phyloP scores from a whole-genome alignment of 106 monocot genomes.

The Posidonia australis region DNA sequence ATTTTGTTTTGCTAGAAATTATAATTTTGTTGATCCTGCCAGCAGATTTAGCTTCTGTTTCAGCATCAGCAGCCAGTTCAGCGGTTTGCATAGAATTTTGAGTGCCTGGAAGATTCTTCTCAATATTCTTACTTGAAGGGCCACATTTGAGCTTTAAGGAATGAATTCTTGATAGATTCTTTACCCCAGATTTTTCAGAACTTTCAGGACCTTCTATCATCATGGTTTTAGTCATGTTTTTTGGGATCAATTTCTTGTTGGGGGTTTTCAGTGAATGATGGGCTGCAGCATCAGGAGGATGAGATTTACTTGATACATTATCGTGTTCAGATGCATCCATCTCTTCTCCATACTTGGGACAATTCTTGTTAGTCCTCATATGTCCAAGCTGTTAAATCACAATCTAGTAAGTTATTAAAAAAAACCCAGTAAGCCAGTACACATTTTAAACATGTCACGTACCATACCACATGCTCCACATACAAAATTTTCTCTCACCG shows the following conservation, averaged over 20 bases:
- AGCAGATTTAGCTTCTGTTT: constrained; percentile 31
- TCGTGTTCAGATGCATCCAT: constrained; percentile 44
- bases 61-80: constrained; percentile 8
- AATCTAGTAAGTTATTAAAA: neutral
- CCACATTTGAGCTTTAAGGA: constrained; percentile 76
- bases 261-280: constrained; percentile 42
- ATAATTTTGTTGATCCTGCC: constrained; percentile 57
- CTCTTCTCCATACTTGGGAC: constrained; percentile 91
- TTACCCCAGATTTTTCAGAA: constrained; percentile 27
- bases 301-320: constrained; percentile 18
- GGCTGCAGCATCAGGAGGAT: constrained; percentile 26
- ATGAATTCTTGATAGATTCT: constrained; percentile 29
- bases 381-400: constrained; percentile 55
- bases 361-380: constrained; percentile 98
- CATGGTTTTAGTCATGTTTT: constrained; percentile 12
- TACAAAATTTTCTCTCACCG: constrained; percentile 70
- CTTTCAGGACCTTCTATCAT: constrained; percentile 27
- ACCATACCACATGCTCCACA: constrained; percentile 98
- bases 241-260: constrained; percentile 45
- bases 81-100: constrained; percentile 21
- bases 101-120: constrained; percentile 27
- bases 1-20: constrained; percentile 52
- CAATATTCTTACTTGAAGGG: constrained; percentile 37
- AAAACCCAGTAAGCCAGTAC: neutral
- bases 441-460: neutral